Evolutionary conservation across 2,329 filamentous ascomycete genomes (phyloP).

Genomic region (Aspergillus costaricaensis): DNA sequence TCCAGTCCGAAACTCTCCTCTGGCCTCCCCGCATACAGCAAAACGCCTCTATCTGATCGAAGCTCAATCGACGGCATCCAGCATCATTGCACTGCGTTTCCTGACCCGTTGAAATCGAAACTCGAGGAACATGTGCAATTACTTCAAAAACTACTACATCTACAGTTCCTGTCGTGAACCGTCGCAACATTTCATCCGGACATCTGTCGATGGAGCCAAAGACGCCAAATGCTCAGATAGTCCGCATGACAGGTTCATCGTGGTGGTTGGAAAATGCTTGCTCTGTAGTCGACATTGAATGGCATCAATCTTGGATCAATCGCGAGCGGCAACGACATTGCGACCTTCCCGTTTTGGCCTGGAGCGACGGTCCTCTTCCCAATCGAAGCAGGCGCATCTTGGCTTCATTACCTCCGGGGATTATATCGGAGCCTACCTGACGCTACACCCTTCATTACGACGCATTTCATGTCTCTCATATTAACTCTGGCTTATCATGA

Average conservation of each 20-base stretch:
- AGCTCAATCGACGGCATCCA: background rate
- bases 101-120: conserved; percentile 2
- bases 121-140: conserved; percentile 55
- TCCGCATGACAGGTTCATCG: conserved; percentile 74
- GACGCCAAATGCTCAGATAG: conserved; percentile 62
- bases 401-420: background rate
- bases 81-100: background rate
- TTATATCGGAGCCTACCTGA: background rate
- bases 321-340: background rate
- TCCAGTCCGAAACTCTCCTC: background rate
- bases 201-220: conserved; percentile 65
- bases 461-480: background rate
- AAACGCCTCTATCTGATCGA: background rate
- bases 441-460: background rate
- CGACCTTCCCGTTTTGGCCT: background rate
- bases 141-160: conserved; percentile 76
- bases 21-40: background rate
- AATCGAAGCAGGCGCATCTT: background rate
- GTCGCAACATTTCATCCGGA: conserved; percentile 69
- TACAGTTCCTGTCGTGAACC: conserved; percentile 71
- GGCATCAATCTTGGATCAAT: background rate
- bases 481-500: background rate
- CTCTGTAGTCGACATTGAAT: conserved; percentile 45
- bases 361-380: background rate
- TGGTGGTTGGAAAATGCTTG: conserved; percentile 65